Evolutionary conservation across 2,329 filamentous ascomycete species (phyloP).

Genomic region (Ophiostoma sp.): DNA sequence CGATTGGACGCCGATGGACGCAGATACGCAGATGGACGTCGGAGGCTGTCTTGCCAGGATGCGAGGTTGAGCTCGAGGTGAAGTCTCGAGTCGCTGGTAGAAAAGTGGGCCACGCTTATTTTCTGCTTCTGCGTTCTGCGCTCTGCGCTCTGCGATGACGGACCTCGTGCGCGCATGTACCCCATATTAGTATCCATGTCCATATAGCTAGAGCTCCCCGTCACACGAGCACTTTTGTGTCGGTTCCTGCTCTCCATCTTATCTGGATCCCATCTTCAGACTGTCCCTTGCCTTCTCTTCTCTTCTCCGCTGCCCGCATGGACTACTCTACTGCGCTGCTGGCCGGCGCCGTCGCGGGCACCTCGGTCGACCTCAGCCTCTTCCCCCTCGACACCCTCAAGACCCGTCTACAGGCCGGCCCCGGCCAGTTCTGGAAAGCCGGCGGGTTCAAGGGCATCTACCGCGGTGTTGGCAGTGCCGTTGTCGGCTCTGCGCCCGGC

Average conservation of each 20-base stretch:
- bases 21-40: not conserved
- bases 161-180: conserved; percentile 2
- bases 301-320: conserved; percentile 27
- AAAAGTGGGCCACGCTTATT: not conserved
- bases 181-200: conserved; percentile 6
- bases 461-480: conserved; percentile 79
- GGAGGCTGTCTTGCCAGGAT: not conserved
- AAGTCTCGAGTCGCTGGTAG: not conserved
- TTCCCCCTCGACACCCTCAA: conserved; percentile 98
- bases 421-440: conserved; percentile 63
- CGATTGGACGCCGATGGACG: no score
- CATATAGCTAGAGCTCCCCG: not conserved
- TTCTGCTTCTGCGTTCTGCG: not conserved
- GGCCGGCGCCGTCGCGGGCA: conserved; percentile 87
- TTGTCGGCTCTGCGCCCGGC: conserved; percentile 87
- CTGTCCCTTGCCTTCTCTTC: not conserved
- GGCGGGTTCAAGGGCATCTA: conserved; percentile 92
- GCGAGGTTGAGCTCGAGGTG: not conserved
- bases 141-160: conserved; percentile 5
- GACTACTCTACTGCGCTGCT: conserved; percentile 58
- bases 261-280: not conserved
- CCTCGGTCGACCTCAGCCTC: conserved; percentile 92
- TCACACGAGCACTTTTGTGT: no score
- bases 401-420: conserved; percentile 80
- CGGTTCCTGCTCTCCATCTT: no score